Evolutionary conservation across 2,329 filamentous ascomycete genomes (phyloP), one percentile per base, ranked within the genome.

Genomic region (Microcyclospora pomicola): DNA sequence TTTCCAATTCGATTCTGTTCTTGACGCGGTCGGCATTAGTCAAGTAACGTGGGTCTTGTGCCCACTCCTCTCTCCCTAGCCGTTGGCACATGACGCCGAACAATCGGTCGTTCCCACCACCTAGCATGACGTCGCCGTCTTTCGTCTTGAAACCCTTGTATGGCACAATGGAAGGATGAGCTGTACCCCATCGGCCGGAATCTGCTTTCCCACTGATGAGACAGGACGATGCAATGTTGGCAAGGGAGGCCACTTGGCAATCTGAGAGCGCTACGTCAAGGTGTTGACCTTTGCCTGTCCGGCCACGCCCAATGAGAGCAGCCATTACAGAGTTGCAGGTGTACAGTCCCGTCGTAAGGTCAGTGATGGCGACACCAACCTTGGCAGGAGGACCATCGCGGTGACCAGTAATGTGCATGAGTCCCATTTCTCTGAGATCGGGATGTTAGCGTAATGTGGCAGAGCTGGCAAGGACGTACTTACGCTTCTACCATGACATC

Each of bases 401-500:
- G 43, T 74, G 73, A 27, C 91, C 91, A 0, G 91, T 98, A 51
- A 98, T 96, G 63, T 98, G 91, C 91, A 98, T 98, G 40, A 98
- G 65, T 1, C 91, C 91, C 64, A 98, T 87, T 59, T 96, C 91
- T 9, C 65, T 68, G 38, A 2, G 13, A 6, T 14, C 40, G 13
- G 34, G 30, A 14, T 13, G 12, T 24, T 29, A 31, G 31, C 32
- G 11, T n/a, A 6, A n/a, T 27, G 12, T 14, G 12, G 9, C 15
- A 12, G 4, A 27, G 6, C n/a, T 13, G 14, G 35, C 24, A n/a
- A 27, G 13, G 28, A 13, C 19, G 14, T 9, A 31, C 62, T 41
- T 50, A 67, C 42, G 91, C 91, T 66, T 98, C 91, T 9, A 98
- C 88, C 88, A 98, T 98, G 49, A 98, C 91, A 61, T 98, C 91